A percentile compares a stretch with the other conserved stretches of the same genome.
Conservation (phyloP, 257 asterid genomes). For the Capsicum baccatum region DNA sequence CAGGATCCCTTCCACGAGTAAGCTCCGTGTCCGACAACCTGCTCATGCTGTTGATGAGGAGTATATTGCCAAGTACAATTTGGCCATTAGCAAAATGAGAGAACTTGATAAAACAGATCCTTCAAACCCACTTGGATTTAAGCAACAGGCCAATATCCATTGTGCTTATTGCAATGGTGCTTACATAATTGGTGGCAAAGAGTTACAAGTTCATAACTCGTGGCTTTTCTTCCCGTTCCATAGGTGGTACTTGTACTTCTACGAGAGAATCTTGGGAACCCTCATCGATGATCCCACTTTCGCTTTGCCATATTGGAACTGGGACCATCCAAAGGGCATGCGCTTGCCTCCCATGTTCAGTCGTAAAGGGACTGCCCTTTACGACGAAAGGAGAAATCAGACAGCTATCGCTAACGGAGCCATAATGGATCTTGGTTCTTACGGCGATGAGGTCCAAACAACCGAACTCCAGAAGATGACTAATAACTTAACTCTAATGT, state of each 20-base stretch:
- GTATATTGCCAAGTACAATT: conserved; percentile 21
- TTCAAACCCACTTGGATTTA: conserved; percentile 29
- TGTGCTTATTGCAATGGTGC: conserved; percentile 40
- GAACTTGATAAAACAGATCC: not conserved
- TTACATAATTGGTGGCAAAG: conserved; percentile 22
- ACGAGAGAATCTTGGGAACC: conserved; percentile 30
- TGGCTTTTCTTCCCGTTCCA: conserved; percentile 38
- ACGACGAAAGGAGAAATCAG: conserved; percentile 30
- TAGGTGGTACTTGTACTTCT: conserved; percentile 41
- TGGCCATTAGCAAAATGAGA: conserved; percentile 30
- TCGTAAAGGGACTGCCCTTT: conserved; percentile 23
- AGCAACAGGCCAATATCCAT: conserved; percentile 29
- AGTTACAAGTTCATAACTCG: not conserved
- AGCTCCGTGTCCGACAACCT: conserved; percentile 28
- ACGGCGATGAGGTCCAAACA: not conserved
- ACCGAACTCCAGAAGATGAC: not conserved
- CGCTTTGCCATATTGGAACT: conserved; percentile 11
- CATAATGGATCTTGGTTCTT: conserved; percentile 21
- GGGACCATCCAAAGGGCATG: conserved; percentile 35
- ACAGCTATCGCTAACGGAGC: not conserved
- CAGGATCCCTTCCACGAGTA: not conserved
- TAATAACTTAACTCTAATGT: conserved; percentile 29
- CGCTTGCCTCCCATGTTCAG: conserved; percentile 27
- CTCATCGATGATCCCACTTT: conserved; percentile 35
- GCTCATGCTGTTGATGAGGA: conserved; percentile 23